Conservation (phyloP, 306 rosid species). For the Prunus padus region DNA sequence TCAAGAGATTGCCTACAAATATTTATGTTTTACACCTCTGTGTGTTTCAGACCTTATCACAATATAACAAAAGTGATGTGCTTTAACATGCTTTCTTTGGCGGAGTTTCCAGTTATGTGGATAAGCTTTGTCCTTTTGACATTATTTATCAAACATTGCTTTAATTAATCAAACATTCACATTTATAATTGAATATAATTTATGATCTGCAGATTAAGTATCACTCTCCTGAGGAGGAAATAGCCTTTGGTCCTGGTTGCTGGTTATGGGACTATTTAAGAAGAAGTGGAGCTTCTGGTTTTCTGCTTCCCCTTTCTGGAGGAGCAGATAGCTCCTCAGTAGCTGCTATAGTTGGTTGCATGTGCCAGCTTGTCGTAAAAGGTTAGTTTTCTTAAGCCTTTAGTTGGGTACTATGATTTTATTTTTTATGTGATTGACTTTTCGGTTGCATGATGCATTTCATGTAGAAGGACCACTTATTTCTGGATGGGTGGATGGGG, state of each 20-base stretch:
- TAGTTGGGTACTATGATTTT: background rate
- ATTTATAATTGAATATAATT: constrained; percentile 26
- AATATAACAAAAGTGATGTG: background rate
- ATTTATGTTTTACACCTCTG: background rate
- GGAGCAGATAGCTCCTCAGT: constrained; percentile 99
- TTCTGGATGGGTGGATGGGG: constrained; percentile 13
- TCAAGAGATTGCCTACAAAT: constrained; percentile 12
- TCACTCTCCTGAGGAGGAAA: constrained; percentile 93
- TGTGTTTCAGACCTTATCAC: background rate
- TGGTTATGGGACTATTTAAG: constrained; percentile 98
- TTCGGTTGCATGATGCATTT: background rate
- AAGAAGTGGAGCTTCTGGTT: constrained; percentile 98
- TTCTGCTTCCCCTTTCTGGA: constrained; percentile 97
- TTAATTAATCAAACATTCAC: constrained; percentile 1
- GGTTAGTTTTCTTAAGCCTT: constrained; percentile 41
- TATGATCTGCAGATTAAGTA: constrained; percentile 61
- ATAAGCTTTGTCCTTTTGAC: background rate
- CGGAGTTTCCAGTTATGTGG: background rate
- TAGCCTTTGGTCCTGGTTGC: constrained; percentile 97
- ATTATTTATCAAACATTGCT: background rate
- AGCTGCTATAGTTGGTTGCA: constrained; percentile 95
- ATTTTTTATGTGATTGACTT: background rate
- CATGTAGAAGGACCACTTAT: background rate
- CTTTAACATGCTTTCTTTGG: background rate
- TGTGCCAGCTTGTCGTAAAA: constrained; percentile 94